Base-by-base conservation (phyloP, 2,329 filamentous ascomycete genomes). In the Fusarium longipes region DNA sequence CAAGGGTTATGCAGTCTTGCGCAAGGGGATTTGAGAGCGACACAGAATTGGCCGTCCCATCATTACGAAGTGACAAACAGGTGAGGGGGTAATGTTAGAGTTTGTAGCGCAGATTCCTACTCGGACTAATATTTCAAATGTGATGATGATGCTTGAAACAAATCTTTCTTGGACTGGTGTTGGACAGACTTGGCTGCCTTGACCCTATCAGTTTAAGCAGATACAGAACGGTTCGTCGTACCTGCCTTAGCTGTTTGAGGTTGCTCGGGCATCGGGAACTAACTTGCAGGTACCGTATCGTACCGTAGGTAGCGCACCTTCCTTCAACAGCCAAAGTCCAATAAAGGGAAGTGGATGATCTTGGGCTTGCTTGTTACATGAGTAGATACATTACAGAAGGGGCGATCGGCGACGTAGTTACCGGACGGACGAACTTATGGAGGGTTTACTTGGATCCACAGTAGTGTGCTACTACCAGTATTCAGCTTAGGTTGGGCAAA, bases 341-440 rank as follows among this genome's bases (percentile, higher is more conserved):
- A 50, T 50, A 15, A 22, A 44, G 22, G 32, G 49, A 48, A 44
- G 36, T 36, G 56, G 30, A 20, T 54, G 32, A 61, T 35, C 32
- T 45, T 29, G 38, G 29, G 44, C 27, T 25, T 36, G 20, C 25
- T 40, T 20, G 17, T 25, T 20, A 38, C 18, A 12, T 24, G 5
- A 40, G n/a, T n/a, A 8, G n/a, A n/a, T 58, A 36, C 38, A 32
- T 27, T 50, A 48, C 50, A 29, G 50, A 38, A 43, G 50, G 60
- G 47, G 42, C 43, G 51, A 66, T 68, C 48, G 57, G 53, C 60
- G 25, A 71, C 55, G 67, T 53, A 66, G 39, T 58, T 42, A 64
- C 57, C 68, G 57, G 65, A 54, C 68, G 57, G 65, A 54, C 33
- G 66, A 72, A 68, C 70, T 44, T 54, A 63, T 71, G 60, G 68